A percentile compares a stretch with the other conserved stretches of the same genome.
Evolutionary conservation across 2,329 filamentous ascomycete genomes (phyloP).

Genomic region (Calonectria honghensis): DNA sequence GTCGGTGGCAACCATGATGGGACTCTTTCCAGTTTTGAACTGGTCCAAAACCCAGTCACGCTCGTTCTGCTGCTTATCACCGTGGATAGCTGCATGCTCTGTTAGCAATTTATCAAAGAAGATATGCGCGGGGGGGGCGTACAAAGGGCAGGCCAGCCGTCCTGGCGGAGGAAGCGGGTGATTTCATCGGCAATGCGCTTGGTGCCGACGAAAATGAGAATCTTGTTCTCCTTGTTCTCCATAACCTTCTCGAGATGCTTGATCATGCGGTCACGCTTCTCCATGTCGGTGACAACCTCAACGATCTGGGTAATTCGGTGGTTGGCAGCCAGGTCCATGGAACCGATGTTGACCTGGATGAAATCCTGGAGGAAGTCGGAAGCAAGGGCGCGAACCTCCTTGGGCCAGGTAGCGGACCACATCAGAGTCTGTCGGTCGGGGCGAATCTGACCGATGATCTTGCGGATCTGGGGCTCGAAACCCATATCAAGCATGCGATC

Average conservation of each 20-base stretch:
- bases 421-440: slow-evolving; percentile 99
- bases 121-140: slow-evolving; percentile 66
- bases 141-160: slow-evolving; percentile 98
- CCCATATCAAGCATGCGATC: slow-evolving; percentile 99
- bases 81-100: slow-evolving; percentile 85
- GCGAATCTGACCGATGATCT: slow-evolving; percentile 98
- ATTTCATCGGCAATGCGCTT: slow-evolving; percentile 99
- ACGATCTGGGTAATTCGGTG: slow-evolving; percentile 98
- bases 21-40: slow-evolving; percentile 99
- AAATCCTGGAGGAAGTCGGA: slow-evolving; percentile 94
- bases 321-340: slow-evolving; percentile 96
- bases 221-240: slow-evolving; percentile 96
- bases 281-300: slow-evolving; percentile 95
- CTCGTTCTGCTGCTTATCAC: slow-evolving; percentile 99
- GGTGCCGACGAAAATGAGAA: slow-evolving; percentile 93
- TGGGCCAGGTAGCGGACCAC: slow-evolving; percentile 99
- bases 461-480: slow-evolving; percentile 99
- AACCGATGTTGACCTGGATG: slow-evolving; percentile 99
- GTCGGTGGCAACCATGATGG: slow-evolving; percentile 99
- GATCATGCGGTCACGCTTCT: slow-evolving; percentile 98
- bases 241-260: slow-evolving; percentile 99
- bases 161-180: slow-evolving; percentile 96
- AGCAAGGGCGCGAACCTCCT: slow-evolving; percentile 95
- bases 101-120: slow-evolving; percentile 59
- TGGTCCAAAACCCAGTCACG: slow-evolving; percentile 99